These are phyloP conservation scores for Hysterangium stoloniferum DNA, from an alignment of 768 basidiomycete genomes.

Conservation along the genomic window DNA sequence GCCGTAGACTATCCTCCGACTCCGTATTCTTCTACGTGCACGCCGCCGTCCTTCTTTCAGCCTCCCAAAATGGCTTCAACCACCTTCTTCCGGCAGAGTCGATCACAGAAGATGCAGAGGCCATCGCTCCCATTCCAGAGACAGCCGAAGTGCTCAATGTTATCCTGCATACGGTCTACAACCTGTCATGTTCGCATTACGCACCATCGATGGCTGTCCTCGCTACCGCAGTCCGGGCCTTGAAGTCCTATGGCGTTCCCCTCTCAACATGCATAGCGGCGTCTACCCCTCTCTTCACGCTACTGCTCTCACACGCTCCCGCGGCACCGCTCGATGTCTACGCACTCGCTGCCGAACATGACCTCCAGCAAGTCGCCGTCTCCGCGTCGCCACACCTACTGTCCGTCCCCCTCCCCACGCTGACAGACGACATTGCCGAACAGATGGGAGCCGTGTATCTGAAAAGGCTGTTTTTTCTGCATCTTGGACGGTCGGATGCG, in stretches of 20 bases:
- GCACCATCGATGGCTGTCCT: slow-evolving; percentile 59
- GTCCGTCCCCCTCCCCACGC: slow-evolving; percentile 24
- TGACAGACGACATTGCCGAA: slow-evolving; percentile 32
- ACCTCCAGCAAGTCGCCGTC: slow-evolving; percentile 33
- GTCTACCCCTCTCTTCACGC: slow-evolving; percentile 23
- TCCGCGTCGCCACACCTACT: slow-evolving; percentile 32
- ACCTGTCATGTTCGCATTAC: slow-evolving; percentile 67
- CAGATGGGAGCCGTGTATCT: slow-evolving; percentile 36
- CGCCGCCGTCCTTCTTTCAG: slow-evolving; percentile 43
- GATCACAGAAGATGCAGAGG: slow-evolving; percentile 28
- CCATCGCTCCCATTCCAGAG: slow-evolving; percentile 55
- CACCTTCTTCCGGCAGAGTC: slow-evolving; percentile 38
- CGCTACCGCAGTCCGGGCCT: slow-evolving; percentile 43
- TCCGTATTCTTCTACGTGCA: slow-evolving; percentile 83
- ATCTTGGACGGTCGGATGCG: slow-evolving; percentile 27
- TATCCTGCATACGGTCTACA: slow-evolving; percentile 64
- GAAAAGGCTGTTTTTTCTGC: slow-evolving; percentile 33
- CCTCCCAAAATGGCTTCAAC: slow-evolving; percentile 60
- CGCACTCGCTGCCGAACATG: slow-evolving; percentile 30
- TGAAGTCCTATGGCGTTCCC: slow-evolving; percentile 52
- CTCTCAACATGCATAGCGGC: slow-evolving; percentile 21
- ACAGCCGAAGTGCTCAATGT: slow-evolving; percentile 59
- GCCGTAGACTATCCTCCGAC: slow-evolving; percentile 55
- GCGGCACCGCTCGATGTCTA: slow-evolving; percentile 33
- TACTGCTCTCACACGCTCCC: slow-evolving; percentile 29